A percentile compares a stretch with the other conserved stretches of the same genome.
These are phyloP conservation scores for Neonectria magnoliae DNA, from an alignment of 2,329 filamentous ascomycete species.

Conservation along the genomic window DNA sequence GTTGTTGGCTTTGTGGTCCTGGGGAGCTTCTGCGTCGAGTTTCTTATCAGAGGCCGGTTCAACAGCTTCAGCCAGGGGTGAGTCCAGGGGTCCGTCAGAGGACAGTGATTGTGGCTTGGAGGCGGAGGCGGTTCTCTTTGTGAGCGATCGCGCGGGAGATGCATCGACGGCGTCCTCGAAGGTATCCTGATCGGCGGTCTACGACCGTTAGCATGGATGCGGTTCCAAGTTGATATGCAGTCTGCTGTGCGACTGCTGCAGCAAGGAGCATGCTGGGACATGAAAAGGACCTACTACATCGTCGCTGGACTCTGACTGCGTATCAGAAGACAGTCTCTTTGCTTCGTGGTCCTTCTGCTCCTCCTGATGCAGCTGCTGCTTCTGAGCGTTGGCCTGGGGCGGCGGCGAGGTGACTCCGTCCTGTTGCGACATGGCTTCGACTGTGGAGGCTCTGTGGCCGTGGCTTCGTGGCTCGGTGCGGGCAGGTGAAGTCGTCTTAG, in stretches of 20 bases:
- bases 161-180: conserved; percentile 86
- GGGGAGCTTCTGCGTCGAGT: conserved; percentile 18
- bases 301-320: conserved; percentile 43
- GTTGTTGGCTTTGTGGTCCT: conserved; percentile 26
- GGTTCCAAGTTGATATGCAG: conserved; percentile 22
- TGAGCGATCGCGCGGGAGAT: conserved; percentile 71
- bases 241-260: conserved; percentile 33
- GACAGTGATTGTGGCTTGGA: conserved; percentile 46
- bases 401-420: conserved; percentile 43
- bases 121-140: conserved; percentile 54
- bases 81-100: conserved; percentile 26
- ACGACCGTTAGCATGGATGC: conserved; percentile 28
- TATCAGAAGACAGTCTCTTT: conserved; percentile 44
- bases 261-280: conserved; percentile 20
- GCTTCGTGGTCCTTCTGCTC: conserved; percentile 34
- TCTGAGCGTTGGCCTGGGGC: conserved; percentile 23
- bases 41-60: conserved; percentile 27
- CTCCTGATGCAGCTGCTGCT: conserved; percentile 21
- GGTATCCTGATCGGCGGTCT: conserved; percentile 51
- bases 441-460: conserved; percentile 10
- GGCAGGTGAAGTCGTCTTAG: conserved; percentile 12
- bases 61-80: conserved; percentile 20
- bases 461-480: conserved; percentile 18
- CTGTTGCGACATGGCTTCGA: conserved; percentile 48
- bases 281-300: conserved; percentile 42